Conservation (phyloP, 176 grass and related monocot species). For the Triticum timopheevii region DNA sequence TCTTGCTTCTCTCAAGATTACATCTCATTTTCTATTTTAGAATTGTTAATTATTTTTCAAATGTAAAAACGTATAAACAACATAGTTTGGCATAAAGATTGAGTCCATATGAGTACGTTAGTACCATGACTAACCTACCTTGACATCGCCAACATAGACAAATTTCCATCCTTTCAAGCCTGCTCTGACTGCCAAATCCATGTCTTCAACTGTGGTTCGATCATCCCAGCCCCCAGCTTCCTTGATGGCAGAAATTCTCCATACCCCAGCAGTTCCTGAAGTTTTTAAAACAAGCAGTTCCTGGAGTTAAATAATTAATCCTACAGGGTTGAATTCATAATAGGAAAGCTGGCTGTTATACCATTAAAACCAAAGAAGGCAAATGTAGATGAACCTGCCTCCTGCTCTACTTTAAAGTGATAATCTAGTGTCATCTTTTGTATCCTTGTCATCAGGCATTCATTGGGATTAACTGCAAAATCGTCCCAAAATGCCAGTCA, state of each 20-base stretch:
- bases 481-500: conserved; percentile 95
- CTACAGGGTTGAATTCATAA: conserved; percentile 8
- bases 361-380: conserved; percentile 98
- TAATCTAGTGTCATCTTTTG: conserved; percentile 99
- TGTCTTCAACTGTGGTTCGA: conserved; percentile 96
- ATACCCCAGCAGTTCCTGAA: conserved; percentile 93
- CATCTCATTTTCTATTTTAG: background rate
- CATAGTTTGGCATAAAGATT: background rate
- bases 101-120: background rate
- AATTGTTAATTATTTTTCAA: background rate
- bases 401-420: conserved; percentile 99
- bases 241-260: conserved; percentile 84
- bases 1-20: background rate
- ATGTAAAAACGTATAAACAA: background rate
- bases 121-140: conserved; percentile 51
- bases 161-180: conserved; percentile 92
- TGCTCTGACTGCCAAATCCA: conserved; percentile 95
- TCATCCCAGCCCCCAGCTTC: conserved; percentile 96
- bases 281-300: conserved; percentile 44
- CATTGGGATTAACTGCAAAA: conserved; percentile 98
- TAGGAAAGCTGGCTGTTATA: conserved; percentile 30
- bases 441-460: conserved; percentile 95
- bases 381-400: conserved; percentile 83
- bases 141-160: conserved; percentile 79
- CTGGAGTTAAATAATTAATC: conserved; percentile 41